These are phyloP conservation scores for Nicotiana benthamiana DNA, from an alignment of 257 asterid genomes.

Conservation along the genomic window DNA sequence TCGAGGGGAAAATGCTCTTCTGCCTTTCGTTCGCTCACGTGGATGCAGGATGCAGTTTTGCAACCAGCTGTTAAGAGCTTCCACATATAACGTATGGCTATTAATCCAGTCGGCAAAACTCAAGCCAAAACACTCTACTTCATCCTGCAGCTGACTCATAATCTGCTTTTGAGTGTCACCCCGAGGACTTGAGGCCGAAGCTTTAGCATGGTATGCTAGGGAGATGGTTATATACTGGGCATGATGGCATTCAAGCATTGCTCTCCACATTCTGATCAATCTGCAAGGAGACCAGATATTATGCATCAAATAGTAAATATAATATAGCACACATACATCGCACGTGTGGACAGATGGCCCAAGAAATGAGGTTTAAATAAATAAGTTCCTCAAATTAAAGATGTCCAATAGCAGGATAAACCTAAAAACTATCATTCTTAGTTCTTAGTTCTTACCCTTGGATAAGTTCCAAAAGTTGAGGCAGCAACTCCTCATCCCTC, in stretches of 20 bases:
- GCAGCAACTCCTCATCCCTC: conserved; percentile 92
- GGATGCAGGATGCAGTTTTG: conserved; percentile 90
- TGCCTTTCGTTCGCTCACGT: conserved; percentile 52
- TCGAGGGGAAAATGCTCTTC: conserved; percentile 83
- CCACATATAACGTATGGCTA: conserved; percentile 74
- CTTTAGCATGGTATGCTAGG: conserved; percentile 78
- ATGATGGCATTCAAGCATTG: conserved; percentile 97
- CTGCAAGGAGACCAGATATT: conserved; percentile 26
- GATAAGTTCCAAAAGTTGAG: conserved; percentile 80
- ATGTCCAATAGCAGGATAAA: not conserved
- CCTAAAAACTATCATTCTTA: not conserved
- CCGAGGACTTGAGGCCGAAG: conserved; percentile 28
- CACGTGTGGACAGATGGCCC: not conserved
- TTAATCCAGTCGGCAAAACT: conserved; percentile 94
- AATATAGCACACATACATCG: not conserved
- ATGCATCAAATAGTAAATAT: not conserved
- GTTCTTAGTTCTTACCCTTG: conserved; percentile 49
- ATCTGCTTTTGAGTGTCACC: conserved; percentile 73
- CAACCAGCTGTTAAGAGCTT: conserved; percentile 84
- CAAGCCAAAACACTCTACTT: conserved; percentile 86
- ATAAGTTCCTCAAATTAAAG: not conserved
- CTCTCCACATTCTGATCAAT: conserved; percentile 87
- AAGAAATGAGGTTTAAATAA: not conserved
- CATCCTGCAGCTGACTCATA: conserved; percentile 67
- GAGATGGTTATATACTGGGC: conserved; percentile 92